Evolutionary conservation across 2,329 filamentous ascomycete genomes (phyloP).

Genomic region (Phyllosticta citrichinensis): DNA sequence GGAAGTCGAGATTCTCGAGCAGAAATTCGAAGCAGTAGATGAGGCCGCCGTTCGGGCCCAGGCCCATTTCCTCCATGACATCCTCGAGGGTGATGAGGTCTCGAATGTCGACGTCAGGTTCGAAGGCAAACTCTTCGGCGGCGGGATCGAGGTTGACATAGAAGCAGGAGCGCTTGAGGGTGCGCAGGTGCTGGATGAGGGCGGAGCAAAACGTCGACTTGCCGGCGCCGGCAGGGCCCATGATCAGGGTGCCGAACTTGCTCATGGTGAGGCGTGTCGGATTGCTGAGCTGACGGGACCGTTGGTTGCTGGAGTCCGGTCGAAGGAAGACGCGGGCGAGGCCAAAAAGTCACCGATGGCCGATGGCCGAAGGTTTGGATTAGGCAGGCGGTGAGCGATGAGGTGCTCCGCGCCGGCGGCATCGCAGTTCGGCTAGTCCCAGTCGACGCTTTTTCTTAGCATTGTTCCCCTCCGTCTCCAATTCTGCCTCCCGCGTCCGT

Average conservation of each 20-base stretch:
- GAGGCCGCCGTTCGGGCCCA: constrained; percentile 84
- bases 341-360: background rate
- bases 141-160: constrained; percentile 98
- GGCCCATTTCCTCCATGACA: constrained; percentile 89
- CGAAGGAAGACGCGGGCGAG: background rate
- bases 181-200: constrained; percentile 84
- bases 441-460: constrained; percentile 4
- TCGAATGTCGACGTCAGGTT: constrained; percentile 90
- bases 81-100: constrained; percentile 88
- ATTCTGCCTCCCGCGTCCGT: background rate
- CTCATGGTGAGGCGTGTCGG: constrained; percentile 50
- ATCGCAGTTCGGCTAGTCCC: constrained; percentile 3
- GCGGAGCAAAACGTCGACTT: constrained; percentile 96
- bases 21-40: constrained; percentile 97
- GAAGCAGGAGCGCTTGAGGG: constrained; percentile 86
- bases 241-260: constrained; percentile 89
- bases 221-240: constrained; percentile 91
- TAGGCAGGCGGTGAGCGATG: constrained; percentile 5
- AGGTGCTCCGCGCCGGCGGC: constrained; percentile 3
- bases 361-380: constrained; percentile 1
- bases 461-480: constrained; percentile 14
- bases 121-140: constrained; percentile 82
- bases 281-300: background rate
- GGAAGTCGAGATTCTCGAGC: constrained; percentile 86
- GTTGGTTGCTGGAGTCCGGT: background rate